Conservation (phyloP, 1,284 basidiomycete species). For the Sporisorium iseilematis-ciliati region DNA sequence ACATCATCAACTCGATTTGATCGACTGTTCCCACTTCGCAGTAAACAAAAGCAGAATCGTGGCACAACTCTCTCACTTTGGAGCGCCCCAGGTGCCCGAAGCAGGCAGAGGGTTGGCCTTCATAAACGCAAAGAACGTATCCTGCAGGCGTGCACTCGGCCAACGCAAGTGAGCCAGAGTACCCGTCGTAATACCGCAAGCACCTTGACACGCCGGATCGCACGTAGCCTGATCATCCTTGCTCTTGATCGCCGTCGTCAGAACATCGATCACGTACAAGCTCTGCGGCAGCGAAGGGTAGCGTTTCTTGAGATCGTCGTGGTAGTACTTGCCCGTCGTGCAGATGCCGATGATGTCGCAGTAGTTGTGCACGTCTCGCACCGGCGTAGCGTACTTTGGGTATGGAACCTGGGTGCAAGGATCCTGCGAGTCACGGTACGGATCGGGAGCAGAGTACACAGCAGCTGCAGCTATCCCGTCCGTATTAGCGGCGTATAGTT, state of each 20-base stretch:
- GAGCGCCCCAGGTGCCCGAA: slow-evolving; percentile 24
- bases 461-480: slow-evolving; percentile 38
- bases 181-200: slow-evolving; percentile 16
- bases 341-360: slow-evolving; percentile 36
- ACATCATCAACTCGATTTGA: no score
- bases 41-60: neutral
- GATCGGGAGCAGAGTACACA: slow-evolving; percentile 42
- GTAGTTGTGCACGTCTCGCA: slow-evolving; percentile 34
- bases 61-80: neutral
- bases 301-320: slow-evolving; percentile 24
- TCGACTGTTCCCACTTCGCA: no score
- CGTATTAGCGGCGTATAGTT: slow-evolving; percentile 27
- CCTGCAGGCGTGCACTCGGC: slow-evolving; percentile 12
- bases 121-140: slow-evolving; percentile 33
- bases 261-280: slow-evolving; percentile 22
- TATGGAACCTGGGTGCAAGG: slow-evolving; percentile 31
- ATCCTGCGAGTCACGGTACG: slow-evolving; percentile 40
- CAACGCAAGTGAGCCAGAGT: slow-evolving; percentile 12
- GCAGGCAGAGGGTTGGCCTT: slow-evolving; percentile 21
- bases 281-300: slow-evolving; percentile 26
- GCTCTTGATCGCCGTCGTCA: slow-evolving; percentile 18
- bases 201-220: slow-evolving; percentile 20
- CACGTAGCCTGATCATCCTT: slow-evolving; percentile 14
- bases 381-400: slow-evolving; percentile 29
- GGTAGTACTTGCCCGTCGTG: slow-evolving; percentile 32